These are phyloP conservation scores for Rhododendron kiyosumense DNA, from an alignment of 148 eudicot species.

Conservation along the genomic window DNA sequence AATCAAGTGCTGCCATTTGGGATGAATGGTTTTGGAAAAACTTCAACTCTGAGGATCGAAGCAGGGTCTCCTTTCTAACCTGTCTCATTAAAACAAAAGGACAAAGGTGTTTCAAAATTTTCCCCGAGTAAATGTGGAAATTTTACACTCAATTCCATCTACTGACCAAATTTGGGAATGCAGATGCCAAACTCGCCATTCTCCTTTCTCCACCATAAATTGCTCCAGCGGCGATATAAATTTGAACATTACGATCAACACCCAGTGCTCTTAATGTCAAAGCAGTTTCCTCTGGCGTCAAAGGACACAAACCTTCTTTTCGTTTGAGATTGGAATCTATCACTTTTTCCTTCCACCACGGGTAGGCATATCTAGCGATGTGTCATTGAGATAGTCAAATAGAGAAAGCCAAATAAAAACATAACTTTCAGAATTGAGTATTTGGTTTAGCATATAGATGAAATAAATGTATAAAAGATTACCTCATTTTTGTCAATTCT, in stretches of 20 bases:
- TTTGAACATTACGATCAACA: conserved; percentile 52
- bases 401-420: conserved; percentile 3
- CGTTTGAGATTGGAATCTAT: conserved; percentile 62
- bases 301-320: conserved; percentile 68
- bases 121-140: background rate
- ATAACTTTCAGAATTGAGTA: background rate
- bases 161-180: conserved; percentile 72
- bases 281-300: conserved; percentile 74
- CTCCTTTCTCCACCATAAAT: conserved; percentile 64
- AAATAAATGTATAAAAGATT: background rate
- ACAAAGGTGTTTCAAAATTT: background rate
- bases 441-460: background rate
- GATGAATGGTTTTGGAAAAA: conserved; percentile 69
- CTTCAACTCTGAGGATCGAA: conserved; percentile 52
- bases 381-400: background rate
- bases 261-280: conserved; percentile 50
- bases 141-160: background rate
- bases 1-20: conserved; percentile 78
- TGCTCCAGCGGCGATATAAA: conserved; percentile 69
- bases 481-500: conserved; percentile 74
- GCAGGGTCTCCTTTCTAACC: conserved; percentile 69
- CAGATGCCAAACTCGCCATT: conserved; percentile 47
- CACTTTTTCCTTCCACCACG: conserved; percentile 83
- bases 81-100: conserved; percentile 21
- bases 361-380: conserved; percentile 54